Percentiles rank a stretch among this genome's conserved stretches.
Conservation (phyloP, 208 protist species). For the Acanthamoeba healyi region DNA sequence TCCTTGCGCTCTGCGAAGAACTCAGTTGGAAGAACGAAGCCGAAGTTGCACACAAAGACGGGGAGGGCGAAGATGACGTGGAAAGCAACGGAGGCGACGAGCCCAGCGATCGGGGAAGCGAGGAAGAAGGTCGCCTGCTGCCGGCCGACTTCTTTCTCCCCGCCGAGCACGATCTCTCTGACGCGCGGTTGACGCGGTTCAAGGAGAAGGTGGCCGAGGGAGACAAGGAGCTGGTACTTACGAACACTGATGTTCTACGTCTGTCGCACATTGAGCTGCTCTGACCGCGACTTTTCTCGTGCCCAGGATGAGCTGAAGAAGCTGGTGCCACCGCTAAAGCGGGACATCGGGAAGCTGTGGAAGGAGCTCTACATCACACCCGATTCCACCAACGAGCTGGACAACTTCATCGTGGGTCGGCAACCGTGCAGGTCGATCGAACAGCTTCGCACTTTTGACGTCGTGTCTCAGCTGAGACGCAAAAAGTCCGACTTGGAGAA, state of each 20-base stretch:
- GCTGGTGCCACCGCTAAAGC: not conserved
- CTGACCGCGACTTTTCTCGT: not conserved
- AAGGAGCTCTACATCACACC: slow-evolving; percentile 58
- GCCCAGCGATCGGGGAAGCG: not conserved
- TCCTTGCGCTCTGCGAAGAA: slow-evolving; percentile 48
- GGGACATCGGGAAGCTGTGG: not conserved
- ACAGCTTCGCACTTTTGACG: not conserved
- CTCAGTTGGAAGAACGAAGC: slow-evolving; percentile 70
- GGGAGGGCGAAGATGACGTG: not conserved
- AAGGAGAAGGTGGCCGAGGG: slow-evolving; percentile 49
- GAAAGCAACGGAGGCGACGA: not conserved
- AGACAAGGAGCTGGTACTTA: slow-evolving; percentile 45
- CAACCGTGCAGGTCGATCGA: slow-evolving; percentile 55
- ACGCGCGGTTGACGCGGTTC: slow-evolving; percentile 13
- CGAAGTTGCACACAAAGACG: not conserved
- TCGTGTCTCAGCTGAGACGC: not conserved
- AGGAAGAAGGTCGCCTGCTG: not conserved
- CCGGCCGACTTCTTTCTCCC: slow-evolving; percentile 59
- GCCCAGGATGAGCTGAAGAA: slow-evolving; percentile 11
- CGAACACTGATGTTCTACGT: not conserved
- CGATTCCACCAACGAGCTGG: slow-evolving; percentile 28
- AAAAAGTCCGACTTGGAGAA: slow-evolving; percentile 23
- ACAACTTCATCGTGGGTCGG: slow-evolving; percentile 11
- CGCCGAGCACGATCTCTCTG: slow-evolving; percentile 24
- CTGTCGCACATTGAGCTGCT: not conserved